A percentile compares a stretch with the other conserved stretches of the same genome.
phyloP scores from a whole-genome alignment of 768 basidiomycete genomes.

The Suillus fuscotomentosus region DNA sequence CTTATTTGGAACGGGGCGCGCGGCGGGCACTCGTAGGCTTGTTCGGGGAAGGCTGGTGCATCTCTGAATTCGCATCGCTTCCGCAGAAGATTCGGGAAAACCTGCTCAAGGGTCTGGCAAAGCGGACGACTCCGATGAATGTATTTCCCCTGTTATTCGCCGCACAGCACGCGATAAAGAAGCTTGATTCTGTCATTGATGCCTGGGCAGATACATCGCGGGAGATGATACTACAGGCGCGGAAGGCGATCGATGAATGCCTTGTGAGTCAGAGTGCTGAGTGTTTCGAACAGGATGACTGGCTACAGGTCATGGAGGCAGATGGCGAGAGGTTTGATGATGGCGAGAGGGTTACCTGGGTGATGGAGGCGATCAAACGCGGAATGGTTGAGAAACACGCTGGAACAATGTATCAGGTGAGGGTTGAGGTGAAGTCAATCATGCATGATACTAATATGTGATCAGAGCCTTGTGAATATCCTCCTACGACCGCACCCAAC shows the following conservation, averaged over 20 bases:
- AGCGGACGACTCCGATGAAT: slow-evolving; percentile 64
- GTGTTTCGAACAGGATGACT: slow-evolving; percentile 68
- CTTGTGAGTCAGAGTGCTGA: slow-evolving; percentile 57
- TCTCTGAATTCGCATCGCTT: slow-evolving; percentile 72
- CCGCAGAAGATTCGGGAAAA: slow-evolving; percentile 62
- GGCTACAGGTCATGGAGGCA: slow-evolving; percentile 71
- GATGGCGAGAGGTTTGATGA: slow-evolving; percentile 78
- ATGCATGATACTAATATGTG: slow-evolving; percentile 9
- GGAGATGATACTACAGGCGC: slow-evolving; percentile 65
- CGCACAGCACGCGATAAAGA: slow-evolving; percentile 57
- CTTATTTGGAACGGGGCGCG: slow-evolving; percentile 66
- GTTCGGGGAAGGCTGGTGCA: slow-evolving; percentile 90
- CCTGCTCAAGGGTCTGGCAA: slow-evolving; percentile 71
- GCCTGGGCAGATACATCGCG: slow-evolving; percentile 37
- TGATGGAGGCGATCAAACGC: slow-evolving; percentile 63
- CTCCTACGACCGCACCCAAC: slow-evolving; percentile 66
- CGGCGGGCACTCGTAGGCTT: slow-evolving; percentile 76
- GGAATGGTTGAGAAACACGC: slow-evolving; percentile 67
- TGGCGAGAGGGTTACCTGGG: slow-evolving; percentile 72
- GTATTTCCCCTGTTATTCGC: slow-evolving; percentile 69
- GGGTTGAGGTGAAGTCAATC: slow-evolving; percentile 12
- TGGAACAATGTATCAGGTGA: slow-evolving; percentile 73
- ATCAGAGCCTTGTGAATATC: slow-evolving; percentile 71
- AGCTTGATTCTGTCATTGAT: slow-evolving; percentile 57
- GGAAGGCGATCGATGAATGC: slow-evolving; percentile 61